A percentile compares a stretch with the other conserved stretches of the same genome.
Conservation (phyloP, 2,329 filamentous ascomycete genomes). For the Fusarium stilboides region DNA sequence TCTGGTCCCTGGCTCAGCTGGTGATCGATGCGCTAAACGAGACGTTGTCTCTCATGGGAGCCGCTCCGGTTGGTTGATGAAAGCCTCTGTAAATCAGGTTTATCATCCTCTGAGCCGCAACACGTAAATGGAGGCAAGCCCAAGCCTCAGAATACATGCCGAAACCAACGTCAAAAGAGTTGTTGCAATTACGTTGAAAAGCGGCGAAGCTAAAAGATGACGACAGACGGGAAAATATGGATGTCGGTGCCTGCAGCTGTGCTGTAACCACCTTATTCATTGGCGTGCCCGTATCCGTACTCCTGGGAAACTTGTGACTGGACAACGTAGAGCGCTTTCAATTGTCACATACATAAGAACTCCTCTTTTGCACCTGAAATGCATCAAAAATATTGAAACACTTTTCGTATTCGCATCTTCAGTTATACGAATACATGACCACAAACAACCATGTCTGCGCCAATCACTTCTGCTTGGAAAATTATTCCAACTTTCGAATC, state of each 20-base stretch:
- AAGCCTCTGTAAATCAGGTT: constrained; percentile 17
- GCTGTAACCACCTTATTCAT: constrained; percentile 7
- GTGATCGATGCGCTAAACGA: constrained; percentile 21
- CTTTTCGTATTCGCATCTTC: constrained; percentile 37
- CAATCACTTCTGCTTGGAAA: constrained; percentile 35
- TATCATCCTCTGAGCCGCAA: constrained; percentile 17
- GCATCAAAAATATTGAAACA: background rate
- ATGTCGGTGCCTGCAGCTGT: constrained; percentile 27
- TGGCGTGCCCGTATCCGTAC: constrained; percentile 33
- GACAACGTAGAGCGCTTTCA: constrained; percentile 13
- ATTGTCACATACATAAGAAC: constrained; percentile 18
- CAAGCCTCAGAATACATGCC: constrained; percentile 18
- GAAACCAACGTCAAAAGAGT: constrained; percentile 13
- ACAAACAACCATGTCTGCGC: constrained; percentile 12
- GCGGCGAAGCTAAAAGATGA: constrained; percentile 39
- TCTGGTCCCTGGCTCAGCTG: constrained; percentile 25
- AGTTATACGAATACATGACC: constrained; percentile 32
- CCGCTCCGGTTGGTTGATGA: constrained; percentile 28
- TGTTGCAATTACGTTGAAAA: constrained; percentile 26
- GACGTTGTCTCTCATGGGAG: constrained; percentile 7
- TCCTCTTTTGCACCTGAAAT: constrained; percentile 13
- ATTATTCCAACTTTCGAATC: constrained; percentile 39
- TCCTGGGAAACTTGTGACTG: constrained; percentile 10
- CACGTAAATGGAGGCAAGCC: background rate
- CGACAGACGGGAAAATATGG: constrained; percentile 20